Evolutionary conservation across 148 eudicot species (phyloP).

Genomic region (Oxyria digyna): DNA sequence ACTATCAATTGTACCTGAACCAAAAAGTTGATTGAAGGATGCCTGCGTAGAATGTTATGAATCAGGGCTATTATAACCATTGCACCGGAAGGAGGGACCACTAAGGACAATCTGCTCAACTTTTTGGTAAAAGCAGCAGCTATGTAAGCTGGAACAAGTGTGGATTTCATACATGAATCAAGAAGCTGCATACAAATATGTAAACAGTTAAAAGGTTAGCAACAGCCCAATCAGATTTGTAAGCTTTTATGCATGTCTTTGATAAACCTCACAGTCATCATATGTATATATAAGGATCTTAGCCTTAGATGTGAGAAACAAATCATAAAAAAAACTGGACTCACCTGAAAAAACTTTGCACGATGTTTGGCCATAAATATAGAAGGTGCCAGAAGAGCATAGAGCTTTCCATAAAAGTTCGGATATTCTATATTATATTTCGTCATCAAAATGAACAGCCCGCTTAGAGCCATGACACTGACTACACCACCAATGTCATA

Average conservation of each 20-base stretch:
- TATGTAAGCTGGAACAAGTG: slow-evolving; percentile 85
- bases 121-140: slow-evolving; percentile 93
- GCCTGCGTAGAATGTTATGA: slow-evolving; percentile 79
- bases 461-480: slow-evolving; percentile 91
- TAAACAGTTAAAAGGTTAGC: slow-evolving; percentile 1
- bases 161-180: slow-evolving; percentile 85
- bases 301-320: not conserved
- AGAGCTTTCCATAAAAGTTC: slow-evolving; percentile 82
- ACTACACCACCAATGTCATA: slow-evolving; percentile 94
- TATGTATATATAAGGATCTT: not conserved
- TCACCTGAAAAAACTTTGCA: slow-evolving; percentile 84
- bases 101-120: slow-evolving; percentile 77
- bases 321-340: not conserved
- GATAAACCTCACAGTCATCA: not conserved
- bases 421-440: slow-evolving; percentile 76
- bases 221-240: too few relatives aligned
- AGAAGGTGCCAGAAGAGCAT: slow-evolving; percentile 71
- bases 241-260: not conserved
- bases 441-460: slow-evolving; percentile 84
- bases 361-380: slow-evolving; percentile 90
- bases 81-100: slow-evolving; percentile 79
- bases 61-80: slow-evolving; percentile 63
- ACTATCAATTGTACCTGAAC: slow-evolving; percentile 39
- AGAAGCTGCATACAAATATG: slow-evolving; percentile 44
- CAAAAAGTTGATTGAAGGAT: slow-evolving; percentile 81